A percentile compares a stretch with the other conserved stretches of the same genome.
Conservation (phyloP, 495 filamentous ascomycete species). For the Clavariopsis aquatica region DNA sequence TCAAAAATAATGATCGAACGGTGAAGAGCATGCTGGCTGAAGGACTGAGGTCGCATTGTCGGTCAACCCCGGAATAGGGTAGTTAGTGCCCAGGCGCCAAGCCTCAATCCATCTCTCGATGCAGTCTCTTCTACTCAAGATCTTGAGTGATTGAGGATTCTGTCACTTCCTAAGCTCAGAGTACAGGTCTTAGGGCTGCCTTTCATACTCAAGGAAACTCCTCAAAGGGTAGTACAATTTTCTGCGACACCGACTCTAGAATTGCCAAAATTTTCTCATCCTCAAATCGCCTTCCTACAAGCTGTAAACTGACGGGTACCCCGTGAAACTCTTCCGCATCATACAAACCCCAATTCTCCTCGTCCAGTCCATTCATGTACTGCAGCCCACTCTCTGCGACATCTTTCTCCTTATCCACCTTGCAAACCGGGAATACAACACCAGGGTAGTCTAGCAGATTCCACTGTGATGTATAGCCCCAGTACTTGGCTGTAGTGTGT, state of each 20-base stretch:
- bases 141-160: too few relatives aligned
- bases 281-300: constrained; percentile 48
- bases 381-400: constrained; percentile 37
- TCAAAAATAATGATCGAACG: neutral
- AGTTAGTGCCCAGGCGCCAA: too few relatives aligned
- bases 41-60: neutral
- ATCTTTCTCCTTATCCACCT: constrained; percentile 49
- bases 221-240: constrained; percentile 35
- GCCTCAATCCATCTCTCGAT: too few relatives aligned
- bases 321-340: constrained; percentile 40
- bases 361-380: constrained; percentile 47
- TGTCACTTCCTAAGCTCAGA: too few relatives aligned
- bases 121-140: too few relatives aligned
- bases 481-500: constrained; percentile 63
- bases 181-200: too few relatives aligned
- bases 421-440: constrained; percentile 55
- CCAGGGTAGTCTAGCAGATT: constrained; percentile 71
- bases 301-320: constrained; percentile 48
- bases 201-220: constrained; percentile 4
- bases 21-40: neutral
- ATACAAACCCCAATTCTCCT: constrained; percentile 47
- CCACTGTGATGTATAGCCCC: constrained; percentile 73
- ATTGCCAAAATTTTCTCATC: constrained; percentile 52
- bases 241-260: constrained; percentile 43
- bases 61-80: neutral